Evolutionary conservation across 2,329 filamentous ascomycete species (phyloP).

Genomic region (Penicillium sp.): DNA sequence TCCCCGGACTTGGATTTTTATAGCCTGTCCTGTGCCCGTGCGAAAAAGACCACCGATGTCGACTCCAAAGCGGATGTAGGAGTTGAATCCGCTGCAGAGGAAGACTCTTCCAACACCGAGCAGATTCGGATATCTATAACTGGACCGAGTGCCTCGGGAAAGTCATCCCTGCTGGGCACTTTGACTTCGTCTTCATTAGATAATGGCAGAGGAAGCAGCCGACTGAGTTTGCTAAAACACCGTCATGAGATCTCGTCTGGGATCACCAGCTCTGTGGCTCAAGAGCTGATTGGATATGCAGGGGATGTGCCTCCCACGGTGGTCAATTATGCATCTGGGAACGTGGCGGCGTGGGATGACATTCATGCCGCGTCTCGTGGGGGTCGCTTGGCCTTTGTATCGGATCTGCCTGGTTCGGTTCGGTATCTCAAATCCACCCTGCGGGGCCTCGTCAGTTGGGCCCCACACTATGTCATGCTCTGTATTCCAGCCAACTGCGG

Average conservation of each 20-base stretch:
- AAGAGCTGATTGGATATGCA: slow-evolving; percentile 88
- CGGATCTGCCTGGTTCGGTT: slow-evolving; percentile 90
- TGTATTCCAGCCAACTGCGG: slow-evolving; percentile 81
- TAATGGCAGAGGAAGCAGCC: slow-evolving; percentile 88
- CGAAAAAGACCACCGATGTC: slow-evolving; percentile 5
- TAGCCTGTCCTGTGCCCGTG: slow-evolving; percentile 29
- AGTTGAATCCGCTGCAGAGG: slow-evolving; percentile 20
- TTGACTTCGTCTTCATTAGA: slow-evolving; percentile 86
- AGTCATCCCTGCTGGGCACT: slow-evolving; percentile 88
- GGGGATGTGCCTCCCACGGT: slow-evolving; percentile 35
- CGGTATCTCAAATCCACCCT: slow-evolving; percentile 88
- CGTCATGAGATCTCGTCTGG: slow-evolving; percentile 91
- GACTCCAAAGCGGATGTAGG: not conserved
- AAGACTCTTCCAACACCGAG: slow-evolving; percentile 61
- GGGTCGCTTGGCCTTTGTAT: slow-evolving; percentile 78
- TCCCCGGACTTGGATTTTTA: slow-evolving; percentile 68
- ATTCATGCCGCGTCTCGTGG: slow-evolving; percentile 82
- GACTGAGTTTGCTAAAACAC: slow-evolving; percentile 87
- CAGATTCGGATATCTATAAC: slow-evolving; percentile 87
- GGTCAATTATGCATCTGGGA: slow-evolving; percentile 83
- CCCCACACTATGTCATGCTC: slow-evolving; percentile 88
- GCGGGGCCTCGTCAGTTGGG: slow-evolving; percentile 91
- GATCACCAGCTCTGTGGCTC: slow-evolving; percentile 90
- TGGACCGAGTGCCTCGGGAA: slow-evolving; percentile 88
- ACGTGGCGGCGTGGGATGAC: slow-evolving; percentile 92